Conservation (phyloP, 495 filamentous ascomycete species). For the Antarctomyces pellizariae region DNA sequence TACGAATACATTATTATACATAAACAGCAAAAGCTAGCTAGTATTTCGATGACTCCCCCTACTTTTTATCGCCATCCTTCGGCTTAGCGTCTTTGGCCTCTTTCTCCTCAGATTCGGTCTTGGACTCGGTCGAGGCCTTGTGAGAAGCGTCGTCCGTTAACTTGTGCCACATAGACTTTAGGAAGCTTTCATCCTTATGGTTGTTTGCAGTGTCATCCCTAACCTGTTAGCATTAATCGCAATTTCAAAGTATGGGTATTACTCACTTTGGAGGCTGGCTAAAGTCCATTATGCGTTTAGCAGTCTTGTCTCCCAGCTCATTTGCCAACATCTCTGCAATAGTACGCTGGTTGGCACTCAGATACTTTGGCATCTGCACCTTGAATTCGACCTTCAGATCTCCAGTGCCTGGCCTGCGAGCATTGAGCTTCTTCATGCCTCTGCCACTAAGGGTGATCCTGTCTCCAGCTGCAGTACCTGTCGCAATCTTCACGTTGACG, state of each 20-base stretch:
- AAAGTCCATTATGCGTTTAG: constrained; percentile 65
- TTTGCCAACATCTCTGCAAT: constrained; percentile 89
- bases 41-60: too few relatives aligned
- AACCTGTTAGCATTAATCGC: too few relatives aligned
- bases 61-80: too few relatives aligned
- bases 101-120: constrained; percentile 8
- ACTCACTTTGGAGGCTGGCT: constrained; percentile 1
- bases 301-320: constrained; percentile 75
- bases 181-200: constrained; percentile 57
- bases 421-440: constrained; percentile 69
- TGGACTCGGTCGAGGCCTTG: constrained; percentile 15
- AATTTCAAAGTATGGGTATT: too few relatives aligned
- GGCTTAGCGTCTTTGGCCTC: too few relatives aligned
- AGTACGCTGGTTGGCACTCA: constrained; percentile 69
- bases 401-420: constrained; percentile 29
- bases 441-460: constrained; percentile 63
- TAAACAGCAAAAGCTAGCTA: too few relatives aligned
- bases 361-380: constrained; percentile 80
- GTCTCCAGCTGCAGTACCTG: constrained; percentile 83
- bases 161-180: constrained; percentile 76
- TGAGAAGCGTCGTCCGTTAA: constrained; percentile 52
- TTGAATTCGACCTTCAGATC: constrained; percentile 89
- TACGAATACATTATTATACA: too few relatives aligned
- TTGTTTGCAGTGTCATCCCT: constrained; percentile 17
- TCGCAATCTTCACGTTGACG: constrained; percentile 67